phyloP scores from a whole-genome alignment of 139 green algal species.

The Chlamydomonas eustigma region DNA sequence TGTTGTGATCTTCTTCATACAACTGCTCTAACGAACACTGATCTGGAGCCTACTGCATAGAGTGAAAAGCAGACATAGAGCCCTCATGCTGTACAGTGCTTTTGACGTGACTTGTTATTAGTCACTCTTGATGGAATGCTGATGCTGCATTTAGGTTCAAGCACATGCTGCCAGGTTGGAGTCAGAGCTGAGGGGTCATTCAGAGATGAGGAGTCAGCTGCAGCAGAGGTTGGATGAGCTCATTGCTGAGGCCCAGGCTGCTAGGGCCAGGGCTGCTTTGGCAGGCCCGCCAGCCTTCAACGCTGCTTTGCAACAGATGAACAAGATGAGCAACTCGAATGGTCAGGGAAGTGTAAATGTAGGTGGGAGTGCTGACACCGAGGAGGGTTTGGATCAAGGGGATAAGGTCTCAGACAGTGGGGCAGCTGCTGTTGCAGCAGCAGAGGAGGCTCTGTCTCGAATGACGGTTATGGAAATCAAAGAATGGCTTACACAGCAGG shows the following conservation, averaged over 20 bases:
- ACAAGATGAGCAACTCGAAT: no score
- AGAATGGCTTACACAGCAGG: conserved; percentile 27
- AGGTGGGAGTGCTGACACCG: no score
- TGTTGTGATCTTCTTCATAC: no score
- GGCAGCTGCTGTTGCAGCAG: neutral
- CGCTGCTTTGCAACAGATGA: neutral
- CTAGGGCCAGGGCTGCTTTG: conserved; percentile 12
- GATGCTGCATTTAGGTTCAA: no score
- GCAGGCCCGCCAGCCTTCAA: neutral
- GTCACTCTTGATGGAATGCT: no score
- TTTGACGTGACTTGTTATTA: no score
- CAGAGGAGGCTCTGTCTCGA: conserved; percentile 6
- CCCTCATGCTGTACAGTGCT: no score
- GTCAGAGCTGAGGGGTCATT: neutral
- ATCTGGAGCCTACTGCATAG: no score
- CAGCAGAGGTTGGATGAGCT: conserved; percentile 29
- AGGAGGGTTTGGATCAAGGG: no score
- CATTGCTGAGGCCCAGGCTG: conserved; percentile 26
- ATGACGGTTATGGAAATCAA: conserved; percentile 31
- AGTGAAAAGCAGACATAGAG: no score
- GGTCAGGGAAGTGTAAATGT: no score
- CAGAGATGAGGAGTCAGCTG: neutral
- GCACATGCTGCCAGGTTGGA: neutral
- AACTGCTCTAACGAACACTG: no score
- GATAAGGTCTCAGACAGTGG: neutral